Evolutionary conservation across 305 asterid species (phyloP).

Genomic region (Vinca major): DNA sequence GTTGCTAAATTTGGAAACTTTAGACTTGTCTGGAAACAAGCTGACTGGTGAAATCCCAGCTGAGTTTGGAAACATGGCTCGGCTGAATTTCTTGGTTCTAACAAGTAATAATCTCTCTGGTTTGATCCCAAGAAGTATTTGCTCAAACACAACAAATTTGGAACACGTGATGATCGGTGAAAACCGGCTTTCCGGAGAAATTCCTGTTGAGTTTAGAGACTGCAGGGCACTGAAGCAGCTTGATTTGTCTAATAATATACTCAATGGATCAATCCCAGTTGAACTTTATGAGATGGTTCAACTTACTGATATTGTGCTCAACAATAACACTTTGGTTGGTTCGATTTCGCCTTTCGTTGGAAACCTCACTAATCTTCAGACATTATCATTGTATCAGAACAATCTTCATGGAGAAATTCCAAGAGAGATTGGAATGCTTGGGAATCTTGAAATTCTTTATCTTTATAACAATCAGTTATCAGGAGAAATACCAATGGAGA

Average conservation of each 20-base stretch:
- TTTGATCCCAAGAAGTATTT: conserved; percentile 35
- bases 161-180: conserved; percentile 49
- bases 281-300: conserved; percentile 52
- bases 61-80: conserved; percentile 45
- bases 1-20: conserved; percentile 35
- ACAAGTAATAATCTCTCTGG: conserved; percentile 69
- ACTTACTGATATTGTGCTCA: conserved; percentile 64
- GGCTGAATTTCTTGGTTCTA: conserved; percentile 45
- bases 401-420: conserved; percentile 49
- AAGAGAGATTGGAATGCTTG: conserved; percentile 65
- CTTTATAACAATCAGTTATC: conserved; percentile 69
- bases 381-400: conserved; percentile 62
- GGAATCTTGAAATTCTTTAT: conserved; percentile 46
- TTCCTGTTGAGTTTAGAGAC: conserved; percentile 43
- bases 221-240: conserved; percentile 56
- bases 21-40: conserved; percentile 63
- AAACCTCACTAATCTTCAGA: conserved; percentile 59
- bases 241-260: conserved; percentile 75
- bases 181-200: conserved; percentile 47
- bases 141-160: conserved; percentile 54
- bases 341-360: conserved; percentile 45
- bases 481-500: conserved; percentile 68
- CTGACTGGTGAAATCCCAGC: conserved; percentile 63
- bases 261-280: conserved; percentile 51
- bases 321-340: conserved; percentile 67